phyloP scores from a whole-genome alignment of 1,284 basidiomycete species.

The Waitea zeae region DNA sequence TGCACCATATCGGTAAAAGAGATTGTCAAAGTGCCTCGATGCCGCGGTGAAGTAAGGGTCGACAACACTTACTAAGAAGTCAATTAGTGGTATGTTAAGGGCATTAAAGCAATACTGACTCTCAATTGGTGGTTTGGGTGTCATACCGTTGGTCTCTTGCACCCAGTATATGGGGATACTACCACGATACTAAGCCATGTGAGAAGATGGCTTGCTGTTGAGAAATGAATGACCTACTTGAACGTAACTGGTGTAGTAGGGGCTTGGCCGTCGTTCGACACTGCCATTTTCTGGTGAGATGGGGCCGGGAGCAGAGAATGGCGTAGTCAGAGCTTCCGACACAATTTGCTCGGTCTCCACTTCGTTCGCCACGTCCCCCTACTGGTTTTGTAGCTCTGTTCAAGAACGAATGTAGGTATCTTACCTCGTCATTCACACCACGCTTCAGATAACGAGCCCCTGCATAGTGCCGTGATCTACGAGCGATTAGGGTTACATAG shows the following conservation, averaged over 20 bases:
- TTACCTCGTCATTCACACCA: conserved; percentile 82
- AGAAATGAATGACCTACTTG: conserved; percentile 30
- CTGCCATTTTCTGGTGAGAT: conserved; percentile 1
- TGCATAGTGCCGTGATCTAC: conserved; percentile 89
- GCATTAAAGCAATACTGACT: conserved; percentile 30
- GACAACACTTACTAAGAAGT: conserved; percentile 64
- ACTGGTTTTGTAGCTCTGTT: conserved; percentile 1
- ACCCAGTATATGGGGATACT: conserved; percentile 96
- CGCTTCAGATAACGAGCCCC: conserved; percentile 92
- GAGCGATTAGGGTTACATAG: conserved; percentile 88
- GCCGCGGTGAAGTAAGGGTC: conserved; percentile 95
- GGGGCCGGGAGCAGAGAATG: conserved; percentile 29
- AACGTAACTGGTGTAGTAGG: conserved; percentile 89
- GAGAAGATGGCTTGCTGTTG: conserved; percentile 1
- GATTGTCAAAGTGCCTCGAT: conserved; percentile 84
- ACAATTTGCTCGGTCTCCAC: conserved; percentile 99
- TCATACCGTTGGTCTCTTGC: conserved; percentile 85
- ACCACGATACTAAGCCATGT: conserved; percentile 57
- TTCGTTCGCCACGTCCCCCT: conserved; percentile 98
- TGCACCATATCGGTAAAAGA: conserved; percentile 81
- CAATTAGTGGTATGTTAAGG: conserved; percentile 1
- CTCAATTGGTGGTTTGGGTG: conserved; percentile 87
- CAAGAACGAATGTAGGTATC: conserved; percentile 1
- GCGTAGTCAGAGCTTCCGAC: conserved; percentile 82
- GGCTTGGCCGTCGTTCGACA: conserved; percentile 39